Conservation (phyloP, 2,329 filamentous ascomycete species). For the Hypoxylon sp. region DNA sequence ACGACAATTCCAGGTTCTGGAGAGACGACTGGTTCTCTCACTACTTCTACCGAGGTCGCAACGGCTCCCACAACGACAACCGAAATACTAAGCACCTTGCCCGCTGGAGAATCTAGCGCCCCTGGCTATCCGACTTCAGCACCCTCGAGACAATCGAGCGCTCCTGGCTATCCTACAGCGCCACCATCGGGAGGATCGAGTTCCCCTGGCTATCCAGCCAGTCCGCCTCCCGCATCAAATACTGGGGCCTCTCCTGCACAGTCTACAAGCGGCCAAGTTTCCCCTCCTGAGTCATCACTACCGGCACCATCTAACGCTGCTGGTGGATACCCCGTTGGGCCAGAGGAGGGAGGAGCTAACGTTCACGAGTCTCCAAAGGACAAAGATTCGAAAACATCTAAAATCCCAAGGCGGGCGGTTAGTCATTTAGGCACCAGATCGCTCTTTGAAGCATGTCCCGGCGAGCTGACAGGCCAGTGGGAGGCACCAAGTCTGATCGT, state of each 20-base stretch:
- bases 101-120: not conserved
- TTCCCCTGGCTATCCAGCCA: not conserved
- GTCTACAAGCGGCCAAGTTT: not conserved
- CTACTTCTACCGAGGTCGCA: not conserved
- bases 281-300: not conserved
- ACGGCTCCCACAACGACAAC: not conserved
- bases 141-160: not conserved
- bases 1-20: not conserved
- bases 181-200: not conserved
- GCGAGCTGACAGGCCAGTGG: conserved; percentile 60
- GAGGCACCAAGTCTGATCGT: conserved; percentile 74
- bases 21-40: not conserved
- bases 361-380: not conserved
- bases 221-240: not conserved
- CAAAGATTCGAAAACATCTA: not conserved
- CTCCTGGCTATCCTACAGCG: not conserved
- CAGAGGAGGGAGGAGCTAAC: not conserved
- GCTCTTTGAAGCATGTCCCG: conserved; percentile 54
- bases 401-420: not conserved
- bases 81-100: not conserved
- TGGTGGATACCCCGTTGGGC: not conserved
- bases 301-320: not conserved
- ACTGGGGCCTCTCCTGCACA: not conserved
- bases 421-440: not conserved
- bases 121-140: not conserved